Evolutionary conservation across 2,329 filamentous ascomycete genomes (phyloP).

Genomic region (Venturia nashicola): DNA sequence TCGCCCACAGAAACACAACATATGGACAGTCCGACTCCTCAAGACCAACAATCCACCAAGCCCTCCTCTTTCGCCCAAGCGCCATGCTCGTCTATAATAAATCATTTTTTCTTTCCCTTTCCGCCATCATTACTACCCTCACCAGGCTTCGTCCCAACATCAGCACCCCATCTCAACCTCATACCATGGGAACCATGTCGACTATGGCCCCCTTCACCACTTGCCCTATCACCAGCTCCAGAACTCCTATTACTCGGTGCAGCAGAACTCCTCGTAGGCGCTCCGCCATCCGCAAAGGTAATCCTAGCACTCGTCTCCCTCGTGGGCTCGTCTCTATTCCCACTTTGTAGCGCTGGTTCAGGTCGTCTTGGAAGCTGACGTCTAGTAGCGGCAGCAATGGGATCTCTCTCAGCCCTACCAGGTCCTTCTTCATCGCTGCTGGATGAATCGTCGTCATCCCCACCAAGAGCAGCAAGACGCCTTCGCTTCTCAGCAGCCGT

Average conservation of each 20-base stretch:
- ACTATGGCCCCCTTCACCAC: neutral
- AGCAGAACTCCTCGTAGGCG: neutral
- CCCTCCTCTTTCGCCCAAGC: neutral
- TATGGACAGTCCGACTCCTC: neutral
- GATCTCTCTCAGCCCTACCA: neutral
- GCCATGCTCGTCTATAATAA: neutral
- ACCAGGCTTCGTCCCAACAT: constrained; percentile 9
- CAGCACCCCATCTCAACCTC: constrained; percentile 11
- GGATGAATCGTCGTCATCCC: constrained; percentile 30
- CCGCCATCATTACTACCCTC: neutral
- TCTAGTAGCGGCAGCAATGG: neutral
- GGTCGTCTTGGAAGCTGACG: neutral
- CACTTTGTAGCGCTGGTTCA: neutral
- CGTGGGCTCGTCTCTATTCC: neutral
- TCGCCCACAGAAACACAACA: no score
- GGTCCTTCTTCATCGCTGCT: constrained; percentile 42
- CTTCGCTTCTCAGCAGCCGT: constrained; percentile 64
- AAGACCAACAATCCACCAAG: neutral
- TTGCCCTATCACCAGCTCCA: neutral
- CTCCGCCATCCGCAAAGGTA: neutral
- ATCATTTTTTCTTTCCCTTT: constrained; percentile 7
- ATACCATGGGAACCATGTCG: neutral
- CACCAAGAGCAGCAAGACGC: constrained; percentile 60
- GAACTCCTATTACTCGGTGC: neutral
- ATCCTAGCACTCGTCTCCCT: neutral